phyloP scores from a whole-genome alignment of 169 alveolate genomes.

The Cryptosporidium ryanae region DNA sequence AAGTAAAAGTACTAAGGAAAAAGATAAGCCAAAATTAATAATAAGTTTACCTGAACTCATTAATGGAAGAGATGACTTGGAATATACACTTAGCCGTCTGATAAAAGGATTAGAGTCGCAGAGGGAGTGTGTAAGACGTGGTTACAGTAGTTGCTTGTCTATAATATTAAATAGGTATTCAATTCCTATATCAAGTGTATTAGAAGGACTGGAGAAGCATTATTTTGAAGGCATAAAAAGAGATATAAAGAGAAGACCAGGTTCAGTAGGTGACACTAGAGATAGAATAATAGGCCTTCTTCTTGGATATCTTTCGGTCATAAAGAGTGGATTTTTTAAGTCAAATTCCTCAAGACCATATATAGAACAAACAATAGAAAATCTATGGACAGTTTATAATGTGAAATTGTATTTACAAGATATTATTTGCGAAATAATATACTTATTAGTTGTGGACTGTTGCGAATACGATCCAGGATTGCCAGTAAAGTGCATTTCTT shows the following conservation, averaged over 20 bases:
- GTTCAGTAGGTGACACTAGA: slow-evolving; percentile 32
- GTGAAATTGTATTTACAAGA: slow-evolving; percentile 54
- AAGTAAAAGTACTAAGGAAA: not conserved
- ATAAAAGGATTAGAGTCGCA: slow-evolving; percentile 66
- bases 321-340: slow-evolving; percentile 49
- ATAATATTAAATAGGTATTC: slow-evolving; percentile 31
- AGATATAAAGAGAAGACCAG: slow-evolving; percentile 48
- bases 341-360: slow-evolving; percentile 42
- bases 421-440: slow-evolving; percentile 49
- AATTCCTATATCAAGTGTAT: slow-evolving; percentile 45
- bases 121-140: slow-evolving; percentile 74
- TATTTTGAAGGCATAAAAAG: slow-evolving; percentile 60
- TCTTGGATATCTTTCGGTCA: slow-evolving; percentile 46
- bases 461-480: slow-evolving; percentile 58
- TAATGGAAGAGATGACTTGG: slow-evolving; percentile 44
- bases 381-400: slow-evolving; percentile 54
- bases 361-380: slow-evolving; percentile 57
- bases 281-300: slow-evolving; percentile 57
- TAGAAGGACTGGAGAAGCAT: slow-evolving; percentile 58
- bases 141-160: slow-evolving; percentile 50
- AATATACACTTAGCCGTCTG: slow-evolving; percentile 54
- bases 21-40: not conserved
- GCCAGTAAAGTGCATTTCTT: slow-evolving; percentile 19
- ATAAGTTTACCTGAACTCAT: slow-evolving; percentile 26
- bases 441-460: slow-evolving; percentile 20